A percentile compares a stretch with the other conserved stretches of the same genome.
Evolutionary conservation across 2,329 filamentous ascomycete species (phyloP).

Genomic region (Scedosporium minutisporum): DNA sequence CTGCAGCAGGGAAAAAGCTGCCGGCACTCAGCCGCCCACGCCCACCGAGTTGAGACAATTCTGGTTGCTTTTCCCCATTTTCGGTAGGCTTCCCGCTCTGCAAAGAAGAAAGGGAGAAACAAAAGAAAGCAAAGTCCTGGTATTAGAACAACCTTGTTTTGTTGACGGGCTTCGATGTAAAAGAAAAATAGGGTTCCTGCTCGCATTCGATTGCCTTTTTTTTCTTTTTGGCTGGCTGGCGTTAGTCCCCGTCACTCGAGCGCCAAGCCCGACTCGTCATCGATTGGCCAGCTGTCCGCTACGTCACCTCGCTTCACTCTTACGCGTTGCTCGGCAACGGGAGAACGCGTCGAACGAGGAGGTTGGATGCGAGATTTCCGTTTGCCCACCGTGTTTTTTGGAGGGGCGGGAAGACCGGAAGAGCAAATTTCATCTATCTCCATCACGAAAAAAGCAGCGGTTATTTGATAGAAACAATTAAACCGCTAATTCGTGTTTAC

Average conservation of each 20-base stretch:
- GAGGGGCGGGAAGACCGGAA: neutral
- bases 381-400: neutral
- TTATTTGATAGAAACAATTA: too few species aligned
- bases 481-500: too few species aligned
- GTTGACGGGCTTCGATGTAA: neutral
- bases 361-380: neutral
- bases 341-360: neutral
- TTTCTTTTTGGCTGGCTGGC: neutral
- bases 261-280: neutral
- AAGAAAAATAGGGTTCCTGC: neutral
- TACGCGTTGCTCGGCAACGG: neutral
- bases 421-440: neutral
- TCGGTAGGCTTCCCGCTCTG: neutral
- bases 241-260: neutral
- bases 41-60: neutral
- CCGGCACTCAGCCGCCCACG: neutral
- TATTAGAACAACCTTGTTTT: neutral
- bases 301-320: neutral
- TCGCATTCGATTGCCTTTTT: neutral
- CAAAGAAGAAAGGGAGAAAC: too few species aligned
- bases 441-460: too few species aligned
- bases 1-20: neutral
- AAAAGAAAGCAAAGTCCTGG: too few species aligned
- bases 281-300: neutral
- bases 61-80: neutral